phyloP scores from a whole-genome alignment of 345 rosid species.

The Acer yangbiense region DNA sequence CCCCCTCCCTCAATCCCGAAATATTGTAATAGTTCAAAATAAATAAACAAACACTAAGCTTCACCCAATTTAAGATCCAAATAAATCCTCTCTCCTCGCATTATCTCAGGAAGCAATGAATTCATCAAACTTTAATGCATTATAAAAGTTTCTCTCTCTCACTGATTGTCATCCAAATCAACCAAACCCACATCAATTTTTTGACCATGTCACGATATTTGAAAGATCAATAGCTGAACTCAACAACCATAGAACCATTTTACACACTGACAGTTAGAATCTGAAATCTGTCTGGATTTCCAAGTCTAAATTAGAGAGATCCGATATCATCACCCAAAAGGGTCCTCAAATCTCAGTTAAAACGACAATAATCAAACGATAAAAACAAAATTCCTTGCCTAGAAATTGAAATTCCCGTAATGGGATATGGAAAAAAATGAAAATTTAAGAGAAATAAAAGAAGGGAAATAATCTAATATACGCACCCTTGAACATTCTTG shows the following conservation, averaged over 20 bases:
- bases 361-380: neutral
- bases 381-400: neutral
- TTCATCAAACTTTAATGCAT: constrained; percentile 2
- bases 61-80: neutral
- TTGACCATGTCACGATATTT: neutral
- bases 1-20: too few relatives aligned
- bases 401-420: too few relatives aligned
- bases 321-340: constrained; percentile 22
- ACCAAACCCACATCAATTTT: constrained; percentile 16
- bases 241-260: neutral
- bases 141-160: neutral
- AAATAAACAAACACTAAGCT: neutral
- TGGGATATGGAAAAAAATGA: constrained; percentile 11
- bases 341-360: constrained; percentile 7
- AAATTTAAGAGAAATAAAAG: neutral
- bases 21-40: too few relatives aligned
- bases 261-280: neutral
- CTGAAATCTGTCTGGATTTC: constrained; percentile 2
- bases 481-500: constrained; percentile 87
- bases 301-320: constrained; percentile 22
- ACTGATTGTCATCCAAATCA: neutral
- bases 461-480: neutral
- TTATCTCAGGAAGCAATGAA: neutral
- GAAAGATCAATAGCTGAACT: neutral
- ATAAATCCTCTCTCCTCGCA: constrained; percentile 1